phyloP scores from a whole-genome alignment of 805 yeast species.

The Candida namnaoensis region DNA sequence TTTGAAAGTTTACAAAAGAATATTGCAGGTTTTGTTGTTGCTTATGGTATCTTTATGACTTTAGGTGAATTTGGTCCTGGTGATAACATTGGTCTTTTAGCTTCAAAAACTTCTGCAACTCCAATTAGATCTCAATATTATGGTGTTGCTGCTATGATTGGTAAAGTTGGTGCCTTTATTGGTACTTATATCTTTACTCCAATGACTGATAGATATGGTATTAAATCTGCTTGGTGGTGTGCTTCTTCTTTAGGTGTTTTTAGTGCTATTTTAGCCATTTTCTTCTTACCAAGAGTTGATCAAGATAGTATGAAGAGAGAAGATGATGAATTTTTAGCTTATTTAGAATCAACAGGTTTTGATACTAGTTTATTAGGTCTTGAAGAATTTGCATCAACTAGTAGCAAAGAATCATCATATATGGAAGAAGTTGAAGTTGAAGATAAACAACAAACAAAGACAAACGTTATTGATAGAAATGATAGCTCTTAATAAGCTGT shows the following conservation, averaged over 20 bases:
- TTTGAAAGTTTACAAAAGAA: slow-evolving; percentile 46
- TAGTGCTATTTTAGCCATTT: slow-evolving; percentile 59
- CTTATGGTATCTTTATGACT: slow-evolving; percentile 80
- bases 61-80: slow-evolving; percentile 95
- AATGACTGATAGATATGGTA: slow-evolving; percentile 58
- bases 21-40: slow-evolving; percentile 74
- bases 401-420: no score
- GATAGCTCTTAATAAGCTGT: no score
- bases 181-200: slow-evolving; percentile 87
- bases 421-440: no score
- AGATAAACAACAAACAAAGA: background rate
- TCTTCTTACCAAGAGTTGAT: slow-evolving; percentile 72
- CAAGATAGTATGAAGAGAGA: slow-evolving; percentile 78
- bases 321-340: slow-evolving; percentile 62
- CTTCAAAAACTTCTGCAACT: slow-evolving; percentile 80
- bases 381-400: background rate
- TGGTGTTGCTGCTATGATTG: slow-evolving; percentile 85
- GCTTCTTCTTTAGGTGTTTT: slow-evolving; percentile 71
- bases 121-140: slow-evolving; percentile 87
- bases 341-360: slow-evolving; percentile 60
- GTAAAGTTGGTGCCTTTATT: slow-evolving; percentile 88
- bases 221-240: slow-evolving; percentile 74
- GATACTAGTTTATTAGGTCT: slow-evolving; percentile 52
- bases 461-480: no score
- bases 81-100: slow-evolving; percentile 81